phyloP scores from a whole-genome alignment of 768 basidiomycete species.

The Pulveroboletus sp. region DNA sequence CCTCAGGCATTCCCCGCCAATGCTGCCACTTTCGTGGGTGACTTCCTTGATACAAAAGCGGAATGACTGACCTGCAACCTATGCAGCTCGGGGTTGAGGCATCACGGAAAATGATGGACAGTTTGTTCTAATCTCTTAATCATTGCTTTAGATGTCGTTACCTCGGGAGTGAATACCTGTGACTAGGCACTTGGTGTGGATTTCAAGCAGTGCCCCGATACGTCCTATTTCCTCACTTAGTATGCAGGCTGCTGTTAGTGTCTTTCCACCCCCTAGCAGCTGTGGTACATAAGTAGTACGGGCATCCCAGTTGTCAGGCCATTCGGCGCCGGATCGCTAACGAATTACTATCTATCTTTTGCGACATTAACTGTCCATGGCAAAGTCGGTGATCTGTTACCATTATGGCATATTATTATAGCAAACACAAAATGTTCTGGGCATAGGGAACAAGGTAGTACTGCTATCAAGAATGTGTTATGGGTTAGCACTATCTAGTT shows the following conservation, averaged over 20 bases:
- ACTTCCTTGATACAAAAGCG: neutral
- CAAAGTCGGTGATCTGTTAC: no score
- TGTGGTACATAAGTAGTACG: no score
- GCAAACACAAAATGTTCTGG: no score
- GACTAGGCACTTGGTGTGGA: constrained; percentile 3
- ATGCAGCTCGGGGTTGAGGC: constrained; percentile 86
- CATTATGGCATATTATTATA: no score
- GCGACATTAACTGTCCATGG: constrained; percentile 14
- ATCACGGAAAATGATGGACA: constrained; percentile 78
- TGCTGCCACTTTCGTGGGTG: constrained; percentile 84
- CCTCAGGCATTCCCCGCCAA: constrained; percentile 92
- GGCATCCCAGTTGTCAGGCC: neutral
- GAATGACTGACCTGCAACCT: neutral
- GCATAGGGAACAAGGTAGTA: no score
- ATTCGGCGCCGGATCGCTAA: neutral
- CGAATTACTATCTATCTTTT: constrained; percentile 3
- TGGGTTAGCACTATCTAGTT: no score
- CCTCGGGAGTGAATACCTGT: constrained; percentile 4
- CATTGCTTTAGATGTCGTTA: neutral
- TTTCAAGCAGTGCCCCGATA: constrained; percentile 5
- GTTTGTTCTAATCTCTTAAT: constrained; percentile 40
- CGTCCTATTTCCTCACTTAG: constrained; percentile 7
- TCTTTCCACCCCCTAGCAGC: neutral
- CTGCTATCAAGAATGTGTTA: no score
- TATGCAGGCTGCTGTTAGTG: neutral